Evolutionary conservation across 2,329 filamentous ascomycete species (phyloP).

Genomic region (Aspergillus ruber): DNA sequence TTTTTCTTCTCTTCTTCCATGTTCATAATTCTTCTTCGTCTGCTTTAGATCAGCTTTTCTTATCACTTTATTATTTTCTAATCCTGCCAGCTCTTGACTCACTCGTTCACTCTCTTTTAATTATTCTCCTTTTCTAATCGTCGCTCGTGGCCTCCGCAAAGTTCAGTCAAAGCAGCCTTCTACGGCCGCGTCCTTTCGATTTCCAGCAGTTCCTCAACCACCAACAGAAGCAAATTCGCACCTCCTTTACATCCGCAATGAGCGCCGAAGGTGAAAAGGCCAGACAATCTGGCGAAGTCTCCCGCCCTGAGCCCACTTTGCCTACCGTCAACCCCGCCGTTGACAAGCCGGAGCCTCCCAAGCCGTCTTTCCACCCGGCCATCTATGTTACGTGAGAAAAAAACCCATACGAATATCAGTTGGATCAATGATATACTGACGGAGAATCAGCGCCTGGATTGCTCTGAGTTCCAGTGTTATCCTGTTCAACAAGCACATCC

Average conservation of each 20-base stretch:
- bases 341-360: slow-evolving; percentile 63
- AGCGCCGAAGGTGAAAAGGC: slow-evolving; percentile 69
- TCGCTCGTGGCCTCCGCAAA: slow-evolving; percentile 38
- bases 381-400: slow-evolving; percentile 65
- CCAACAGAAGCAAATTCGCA: slow-evolving; percentile 27
- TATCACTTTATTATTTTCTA: background rate
- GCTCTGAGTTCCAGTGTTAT: slow-evolving; percentile 88
- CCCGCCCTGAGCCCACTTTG: slow-evolving; percentile 49
- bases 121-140: slow-evolving; percentile 3
- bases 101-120: slow-evolving; percentile 2
- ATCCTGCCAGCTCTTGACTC: slow-evolving; percentile 1
- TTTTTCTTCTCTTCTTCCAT: slow-evolving; percentile 1
- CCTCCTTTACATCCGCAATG: slow-evolving; percentile 41
- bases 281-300: slow-evolving; percentile 68
- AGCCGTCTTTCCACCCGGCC: slow-evolving; percentile 66
- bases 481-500: slow-evolving; percentile 98
- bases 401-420: background rate
- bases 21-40: background rate
- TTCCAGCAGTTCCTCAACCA: slow-evolving; percentile 42
- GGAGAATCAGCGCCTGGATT: slow-evolving; percentile 70
- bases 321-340: slow-evolving; percentile 72
- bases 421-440: slow-evolving; percentile 10
- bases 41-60: background rate
- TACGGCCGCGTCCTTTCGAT: slow-evolving; percentile 43
- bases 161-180: slow-evolving; percentile 37